A percentile compares a stretch with the other conserved stretches of the same genome.
Conservation (phyloP, 2,329 filamentous ascomycete genomes). For the Hysterium pulicare region DNA sequence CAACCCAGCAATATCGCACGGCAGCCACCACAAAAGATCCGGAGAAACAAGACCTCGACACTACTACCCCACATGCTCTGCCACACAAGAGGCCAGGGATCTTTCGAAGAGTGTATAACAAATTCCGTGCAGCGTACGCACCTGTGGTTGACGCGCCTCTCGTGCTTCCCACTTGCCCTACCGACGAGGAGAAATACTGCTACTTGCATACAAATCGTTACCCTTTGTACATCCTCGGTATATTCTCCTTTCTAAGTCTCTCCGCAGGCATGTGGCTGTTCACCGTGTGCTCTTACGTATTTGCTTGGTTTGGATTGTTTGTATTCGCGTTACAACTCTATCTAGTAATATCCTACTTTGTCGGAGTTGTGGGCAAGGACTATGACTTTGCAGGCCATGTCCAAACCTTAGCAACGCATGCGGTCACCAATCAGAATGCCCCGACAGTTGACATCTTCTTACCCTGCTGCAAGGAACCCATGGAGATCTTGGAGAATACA, state of each 20-base stretch:
- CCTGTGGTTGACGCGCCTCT: constrained; percentile 32
- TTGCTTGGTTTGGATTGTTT: constrained; percentile 40
- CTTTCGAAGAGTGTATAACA: constrained; percentile 2
- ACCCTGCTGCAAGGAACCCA: constrained; percentile 42
- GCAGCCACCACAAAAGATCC: neutral
- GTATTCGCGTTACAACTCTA: constrained; percentile 41
- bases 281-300: constrained; percentile 33
- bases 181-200: constrained; percentile 39
- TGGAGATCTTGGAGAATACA: constrained; percentile 40
- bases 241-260: constrained; percentile 41
- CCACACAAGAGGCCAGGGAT: constrained; percentile 1
- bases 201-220: constrained; percentile 42
- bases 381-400: constrained; percentile 38
- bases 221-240: constrained; percentile 40
- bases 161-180: constrained; percentile 37
- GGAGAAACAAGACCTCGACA: constrained; percentile 1
- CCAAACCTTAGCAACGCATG: constrained; percentile 26
- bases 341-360: constrained; percentile 41
- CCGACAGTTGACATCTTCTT: constrained; percentile 43
- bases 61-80: neutral
- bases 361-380: constrained; percentile 39
- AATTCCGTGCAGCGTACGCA: constrained; percentile 31
- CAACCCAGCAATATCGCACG: neutral
- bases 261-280: constrained; percentile 46
- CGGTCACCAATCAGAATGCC: constrained; percentile 31